Base-by-base conservation (phyloP, 192 early-diverging fungal species). In the Tieghemiomyces parasiticus region DNA sequence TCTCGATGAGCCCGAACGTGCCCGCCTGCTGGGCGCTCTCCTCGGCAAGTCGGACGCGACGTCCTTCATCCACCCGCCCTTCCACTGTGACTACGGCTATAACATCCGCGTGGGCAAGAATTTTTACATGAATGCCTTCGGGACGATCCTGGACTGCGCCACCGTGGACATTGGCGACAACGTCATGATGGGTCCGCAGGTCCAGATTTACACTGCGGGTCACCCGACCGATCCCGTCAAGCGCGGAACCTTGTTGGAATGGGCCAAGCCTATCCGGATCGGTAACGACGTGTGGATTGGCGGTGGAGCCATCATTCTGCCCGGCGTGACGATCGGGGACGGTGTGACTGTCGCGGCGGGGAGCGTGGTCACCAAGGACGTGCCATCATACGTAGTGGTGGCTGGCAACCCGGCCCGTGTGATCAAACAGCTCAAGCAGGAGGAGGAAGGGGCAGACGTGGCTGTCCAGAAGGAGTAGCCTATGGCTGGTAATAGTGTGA, bases 231-330 rank as follows among this genome's bases (percentile, higher is more conserved):
- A 90, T 32, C 79, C 82, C 9, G 63, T 60, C 31, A 33, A 61
- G 10, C 46, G 60, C 3, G 14, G 14, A 24, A 49, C 45, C 0
- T 16, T 46, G 1, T 29, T 19, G 9, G 63, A 64, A 19, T 59
- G 24, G 22, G 28, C 13, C 20, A 56, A 51, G 32, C 53, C 55
- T 20, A 47, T 78, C 60, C 62, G 59, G 65, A 95, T 97, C 55
- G 92, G 90, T 26, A 80, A 87, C 54, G 77, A 91, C 63, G 85
- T 87, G 32, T 95, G 91, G 92, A 68, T 97, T 34, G 92, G 94
- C 8, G 94, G 89, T 24, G 74, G 78, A 25, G 80, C 77, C 0
- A 78, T 86, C 8, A 81, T 97, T 42, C 71, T 83, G 66, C 83
- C 89, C 13, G 94, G 94, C 35, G 81, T 95, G 6, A 93, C 86